A percentile compares a stretch with the other conserved stretches of the same genome.
Conservation (phyloP, 2,329 filamentous ascomycete genomes). For the Pestalotiopsis sp. region DNA sequence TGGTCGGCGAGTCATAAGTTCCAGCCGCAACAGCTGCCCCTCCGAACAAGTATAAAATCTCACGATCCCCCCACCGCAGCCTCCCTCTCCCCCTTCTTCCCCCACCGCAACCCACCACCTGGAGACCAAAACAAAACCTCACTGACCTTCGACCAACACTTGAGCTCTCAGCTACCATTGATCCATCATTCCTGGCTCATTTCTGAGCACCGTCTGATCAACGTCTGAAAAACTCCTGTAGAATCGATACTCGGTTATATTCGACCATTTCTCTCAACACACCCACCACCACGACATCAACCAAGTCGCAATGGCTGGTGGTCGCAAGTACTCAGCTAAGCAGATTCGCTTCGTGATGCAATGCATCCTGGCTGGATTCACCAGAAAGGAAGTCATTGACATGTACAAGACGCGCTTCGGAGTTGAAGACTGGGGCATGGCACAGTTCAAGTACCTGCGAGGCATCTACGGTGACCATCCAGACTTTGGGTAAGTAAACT, state of each 20-base stretch:
- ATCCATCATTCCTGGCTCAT: no score
- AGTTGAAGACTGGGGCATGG: background rate
- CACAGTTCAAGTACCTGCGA: constrained; percentile 16
- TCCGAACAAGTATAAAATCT: no score
- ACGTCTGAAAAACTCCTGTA: background rate
- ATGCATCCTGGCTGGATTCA: constrained; percentile 4
- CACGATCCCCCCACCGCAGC: no score
- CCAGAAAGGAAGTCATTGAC: constrained; percentile 10
- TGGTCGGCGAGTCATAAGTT: no score
- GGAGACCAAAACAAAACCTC: background rate
- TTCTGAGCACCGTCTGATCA: background rate
- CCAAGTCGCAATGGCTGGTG: constrained; percentile 15
- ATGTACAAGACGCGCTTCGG: constrained; percentile 13
- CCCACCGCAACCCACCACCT: background rate
- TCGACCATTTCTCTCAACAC: background rate
- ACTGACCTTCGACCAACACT: background rate
- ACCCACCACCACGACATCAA: background rate
- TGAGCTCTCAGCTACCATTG: no score
- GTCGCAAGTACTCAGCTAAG: constrained; percentile 21
- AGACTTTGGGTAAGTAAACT: constrained; percentile 18
- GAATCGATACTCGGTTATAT: background rate
- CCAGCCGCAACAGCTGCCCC: no score
- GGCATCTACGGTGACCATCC: background rate
- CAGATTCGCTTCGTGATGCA: constrained; percentile 23
- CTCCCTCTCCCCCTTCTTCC: no score